Conservation (phyloP, 1,284 basidiomycete genomes). For the Prillingera fragicola region DNA sequence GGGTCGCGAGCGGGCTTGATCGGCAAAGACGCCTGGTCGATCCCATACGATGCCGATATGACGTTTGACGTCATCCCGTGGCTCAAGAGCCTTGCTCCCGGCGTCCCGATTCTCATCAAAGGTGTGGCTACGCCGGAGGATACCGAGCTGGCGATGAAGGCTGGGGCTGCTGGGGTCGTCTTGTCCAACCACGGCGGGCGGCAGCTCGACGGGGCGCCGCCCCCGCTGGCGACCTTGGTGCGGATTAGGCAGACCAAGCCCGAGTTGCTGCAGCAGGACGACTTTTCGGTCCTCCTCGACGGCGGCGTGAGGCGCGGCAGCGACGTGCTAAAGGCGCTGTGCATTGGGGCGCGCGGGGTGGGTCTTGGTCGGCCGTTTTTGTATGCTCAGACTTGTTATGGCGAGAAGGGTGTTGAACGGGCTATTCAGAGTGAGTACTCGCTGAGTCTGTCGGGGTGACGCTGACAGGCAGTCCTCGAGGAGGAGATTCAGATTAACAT, state of each 20-base stretch:
- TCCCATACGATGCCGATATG: conserved; percentile 31
- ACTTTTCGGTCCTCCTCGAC: conserved; percentile 52
- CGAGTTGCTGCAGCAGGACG: conserved; percentile 40
- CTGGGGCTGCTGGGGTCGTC: conserved; percentile 50
- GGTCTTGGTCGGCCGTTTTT: conserved; percentile 50
- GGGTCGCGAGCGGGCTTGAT: conserved; percentile 21
- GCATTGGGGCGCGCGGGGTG: conserved; percentile 50
- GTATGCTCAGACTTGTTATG: conserved; percentile 71
- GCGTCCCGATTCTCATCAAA: conserved; percentile 50
- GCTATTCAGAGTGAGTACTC: conserved; percentile 53
- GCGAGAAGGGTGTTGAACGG: conserved; percentile 68
- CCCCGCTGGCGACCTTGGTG: conserved; percentile 41
- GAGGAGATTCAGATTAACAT: conserved; percentile 74
- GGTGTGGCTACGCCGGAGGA: conserved; percentile 48
- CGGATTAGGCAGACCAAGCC: conserved; percentile 47
- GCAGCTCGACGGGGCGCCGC: conserved; percentile 37
- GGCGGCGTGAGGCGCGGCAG: conserved; percentile 50
- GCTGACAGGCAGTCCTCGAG: no score
- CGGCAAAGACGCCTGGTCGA: conserved; percentile 9
- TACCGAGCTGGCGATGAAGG: conserved; percentile 47
- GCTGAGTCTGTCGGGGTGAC: no score
- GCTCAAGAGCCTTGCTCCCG: conserved; percentile 43
- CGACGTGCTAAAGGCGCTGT: conserved; percentile 50
- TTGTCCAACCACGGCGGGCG: conserved; percentile 47
- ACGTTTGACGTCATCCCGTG: conserved; percentile 47